A percentile compares a stretch with the other conserved stretches of the same genome.
These are phyloP conservation scores for Daldinia caldariorum DNA, from an alignment of 495 filamentous ascomycete genomes.

Conservation along the genomic window DNA sequence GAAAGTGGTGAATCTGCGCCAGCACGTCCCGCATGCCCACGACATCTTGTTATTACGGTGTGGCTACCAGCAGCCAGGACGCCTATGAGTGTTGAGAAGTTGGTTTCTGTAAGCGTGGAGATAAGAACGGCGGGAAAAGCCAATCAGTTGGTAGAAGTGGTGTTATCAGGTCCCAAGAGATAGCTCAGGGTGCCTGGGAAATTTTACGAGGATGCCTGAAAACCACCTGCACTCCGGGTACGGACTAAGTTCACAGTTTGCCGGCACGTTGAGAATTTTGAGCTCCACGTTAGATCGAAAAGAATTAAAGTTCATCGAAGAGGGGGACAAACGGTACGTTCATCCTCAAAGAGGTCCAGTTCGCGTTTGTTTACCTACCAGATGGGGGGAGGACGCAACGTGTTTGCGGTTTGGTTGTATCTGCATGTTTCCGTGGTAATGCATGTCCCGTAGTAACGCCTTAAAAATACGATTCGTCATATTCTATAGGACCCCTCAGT, in stretches of 20 bases:
- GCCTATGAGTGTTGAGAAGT: not conserved
- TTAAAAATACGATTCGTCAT: not conserved
- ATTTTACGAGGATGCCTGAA: too few species aligned
- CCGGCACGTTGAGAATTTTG: too few species aligned
- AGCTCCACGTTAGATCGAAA: too few species aligned
- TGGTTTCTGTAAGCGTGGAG: not conserved
- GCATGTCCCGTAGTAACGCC: not conserved
- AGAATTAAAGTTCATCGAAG: too few species aligned
- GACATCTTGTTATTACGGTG: not conserved
- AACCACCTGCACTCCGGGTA: too few species aligned
- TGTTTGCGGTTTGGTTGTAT: not conserved
- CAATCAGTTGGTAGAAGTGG: not conserved
- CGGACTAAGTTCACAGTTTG: too few species aligned
- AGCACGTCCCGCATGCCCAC: constrained; percentile 43
- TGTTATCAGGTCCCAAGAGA: not conserved
- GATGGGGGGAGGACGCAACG: not conserved
- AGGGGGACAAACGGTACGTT: too few species aligned
- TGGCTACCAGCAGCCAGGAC: not conserved
- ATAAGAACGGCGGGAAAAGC: not conserved
- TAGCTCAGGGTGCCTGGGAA: not conserved
- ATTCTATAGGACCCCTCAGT: not conserved
- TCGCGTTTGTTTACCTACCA: not conserved
- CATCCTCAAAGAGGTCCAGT: not conserved
- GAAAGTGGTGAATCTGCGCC: constrained; percentile 24
- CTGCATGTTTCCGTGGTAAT: not conserved